Evolutionary conservation across 1,284 basidiomycete species (phyloP).

Genomic region (Porodaedalea pini): DNA sequence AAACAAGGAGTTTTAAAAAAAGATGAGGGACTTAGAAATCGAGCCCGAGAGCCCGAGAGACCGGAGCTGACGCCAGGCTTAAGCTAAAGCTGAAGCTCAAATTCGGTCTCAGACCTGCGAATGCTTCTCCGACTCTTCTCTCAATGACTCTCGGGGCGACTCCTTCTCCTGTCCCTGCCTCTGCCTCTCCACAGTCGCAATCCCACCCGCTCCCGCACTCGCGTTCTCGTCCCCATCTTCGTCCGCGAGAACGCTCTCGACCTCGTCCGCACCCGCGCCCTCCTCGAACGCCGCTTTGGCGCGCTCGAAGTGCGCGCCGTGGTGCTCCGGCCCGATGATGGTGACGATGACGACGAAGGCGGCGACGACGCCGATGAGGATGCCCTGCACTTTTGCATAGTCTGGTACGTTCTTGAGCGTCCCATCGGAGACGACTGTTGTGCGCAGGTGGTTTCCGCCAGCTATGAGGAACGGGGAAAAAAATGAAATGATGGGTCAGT

Average conservation of each 20-base stretch:
- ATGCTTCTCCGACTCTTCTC: neutral
- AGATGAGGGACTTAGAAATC: too few species aligned
- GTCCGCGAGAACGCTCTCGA: neutral
- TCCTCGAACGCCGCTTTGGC: constrained; percentile 76
- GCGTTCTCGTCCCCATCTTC: constrained; percentile 23
- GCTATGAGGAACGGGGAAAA: constrained; percentile 34
- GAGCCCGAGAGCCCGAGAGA: too few species aligned
- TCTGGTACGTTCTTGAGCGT: constrained; percentile 54
- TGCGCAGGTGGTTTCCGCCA: constrained; percentile 57
- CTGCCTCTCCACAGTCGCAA: too few species aligned
- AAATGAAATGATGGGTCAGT: constrained; percentile 4
- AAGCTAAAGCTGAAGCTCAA: too few species aligned
- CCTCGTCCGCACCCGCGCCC: constrained; percentile 56
- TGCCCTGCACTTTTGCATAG: constrained; percentile 82
- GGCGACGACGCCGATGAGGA: constrained; percentile 77
- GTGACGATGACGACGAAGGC: constrained; percentile 67
- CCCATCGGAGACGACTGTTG: constrained; percentile 48
- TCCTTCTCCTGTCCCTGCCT: constrained; percentile 5
- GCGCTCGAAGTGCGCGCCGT: constrained; percentile 81
- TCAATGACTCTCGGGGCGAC: neutral
- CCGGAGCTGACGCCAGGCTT: too few species aligned
- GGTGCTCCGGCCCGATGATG: constrained; percentile 72
- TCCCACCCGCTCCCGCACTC: neutral
- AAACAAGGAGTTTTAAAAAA: too few species aligned
- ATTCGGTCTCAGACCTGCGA: neutral